Evolutionary conservation across 768 basidiomycete genomes (phyloP).

Genomic region (Boletus fagicola): DNA sequence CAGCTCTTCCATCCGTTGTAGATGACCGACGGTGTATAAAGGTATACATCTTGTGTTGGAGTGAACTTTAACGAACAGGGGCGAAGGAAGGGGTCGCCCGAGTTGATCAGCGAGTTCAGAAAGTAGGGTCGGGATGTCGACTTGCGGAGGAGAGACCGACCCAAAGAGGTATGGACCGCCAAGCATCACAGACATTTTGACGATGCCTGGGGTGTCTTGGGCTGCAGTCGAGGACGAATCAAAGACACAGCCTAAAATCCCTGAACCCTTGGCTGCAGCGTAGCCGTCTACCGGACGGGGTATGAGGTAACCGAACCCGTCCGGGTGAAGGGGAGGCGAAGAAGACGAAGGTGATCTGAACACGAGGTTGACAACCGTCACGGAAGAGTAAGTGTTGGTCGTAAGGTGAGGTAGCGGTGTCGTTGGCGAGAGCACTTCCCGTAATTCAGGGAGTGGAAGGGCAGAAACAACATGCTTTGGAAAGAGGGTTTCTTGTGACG

Average conservation of each 20-base stretch:
- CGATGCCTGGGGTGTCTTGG: constrained; percentile 52
- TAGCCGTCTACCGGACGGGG: constrained; percentile 70
- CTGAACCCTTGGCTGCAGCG: constrained; percentile 34
- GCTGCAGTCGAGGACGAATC: constrained; percentile 74
- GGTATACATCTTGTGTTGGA: constrained; percentile 75
- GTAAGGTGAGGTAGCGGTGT: constrained; percentile 59
- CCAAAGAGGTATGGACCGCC: constrained; percentile 65
- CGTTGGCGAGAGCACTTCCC: constrained; percentile 40
- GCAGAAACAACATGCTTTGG: constrained; percentile 77
- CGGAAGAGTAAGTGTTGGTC: constrained; percentile 72
- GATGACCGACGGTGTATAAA: constrained; percentile 69
- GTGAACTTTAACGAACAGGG: constrained; percentile 52
- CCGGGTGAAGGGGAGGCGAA: constrained; percentile 58
- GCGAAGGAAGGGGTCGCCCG: constrained; percentile 47
- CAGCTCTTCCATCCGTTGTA: constrained; percentile 63
- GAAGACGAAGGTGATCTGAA: constrained; percentile 51
- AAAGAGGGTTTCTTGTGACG: constrained; percentile 33
- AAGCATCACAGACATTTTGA: constrained; percentile 88
- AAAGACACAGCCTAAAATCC: constrained; percentile 84
- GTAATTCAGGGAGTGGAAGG: constrained; percentile 59
- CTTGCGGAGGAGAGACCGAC: constrained; percentile 13
- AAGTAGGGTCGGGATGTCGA: constrained; percentile 26
- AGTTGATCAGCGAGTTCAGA: constrained; percentile 47
- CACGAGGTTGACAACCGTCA: constrained; percentile 86
- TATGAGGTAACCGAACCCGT: constrained; percentile 92